These are phyloP conservation scores for Aquanectria penicillioides DNA, from an alignment of 2,329 filamentous ascomycete species.

Conservation along the genomic window DNA sequence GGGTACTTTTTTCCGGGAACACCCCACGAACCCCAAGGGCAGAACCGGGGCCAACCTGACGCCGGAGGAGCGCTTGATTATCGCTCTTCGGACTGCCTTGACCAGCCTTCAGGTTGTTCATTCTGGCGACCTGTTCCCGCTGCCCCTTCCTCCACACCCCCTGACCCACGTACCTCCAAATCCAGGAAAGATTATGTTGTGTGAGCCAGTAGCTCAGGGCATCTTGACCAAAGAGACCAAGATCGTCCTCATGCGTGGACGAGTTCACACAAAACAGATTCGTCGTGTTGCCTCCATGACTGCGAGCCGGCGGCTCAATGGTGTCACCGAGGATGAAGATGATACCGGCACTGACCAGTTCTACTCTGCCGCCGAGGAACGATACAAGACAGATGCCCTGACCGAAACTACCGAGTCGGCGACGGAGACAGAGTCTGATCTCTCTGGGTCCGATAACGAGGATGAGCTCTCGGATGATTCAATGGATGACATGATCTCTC, in stretches of 20 bases:
- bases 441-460: conserved; percentile 72
- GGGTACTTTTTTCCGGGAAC: conserved; percentile 79
- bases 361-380: conserved; percentile 90
- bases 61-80: conserved; percentile 67
- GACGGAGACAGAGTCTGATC: conserved; percentile 71
- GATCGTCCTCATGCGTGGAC: conserved; percentile 80
- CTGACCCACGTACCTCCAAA: conserved; percentile 87
- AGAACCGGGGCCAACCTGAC: conserved; percentile 49
- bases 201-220: conserved; percentile 93
- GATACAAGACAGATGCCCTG: conserved; percentile 66
- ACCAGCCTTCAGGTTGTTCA: conserved; percentile 81
- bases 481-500: conserved; percentile 91
- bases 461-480: conserved; percentile 88
- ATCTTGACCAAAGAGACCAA: conserved; percentile 80
- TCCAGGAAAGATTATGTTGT: conserved; percentile 89
- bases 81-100: conserved; percentile 79
- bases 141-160: conserved; percentile 85
- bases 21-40: conserved; percentile 56
- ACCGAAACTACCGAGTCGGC: conserved; percentile 67
- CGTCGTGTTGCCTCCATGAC: conserved; percentile 60
- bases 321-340: conserved; percentile 72
- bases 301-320: conserved; percentile 58
- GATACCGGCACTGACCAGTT: conserved; percentile 92
- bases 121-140: conserved; percentile 78
- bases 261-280: conserved; percentile 63